phyloP scores from a whole-genome alignment of 2,329 filamentous ascomycete genomes.

The Graphilbum sp. region DNA sequence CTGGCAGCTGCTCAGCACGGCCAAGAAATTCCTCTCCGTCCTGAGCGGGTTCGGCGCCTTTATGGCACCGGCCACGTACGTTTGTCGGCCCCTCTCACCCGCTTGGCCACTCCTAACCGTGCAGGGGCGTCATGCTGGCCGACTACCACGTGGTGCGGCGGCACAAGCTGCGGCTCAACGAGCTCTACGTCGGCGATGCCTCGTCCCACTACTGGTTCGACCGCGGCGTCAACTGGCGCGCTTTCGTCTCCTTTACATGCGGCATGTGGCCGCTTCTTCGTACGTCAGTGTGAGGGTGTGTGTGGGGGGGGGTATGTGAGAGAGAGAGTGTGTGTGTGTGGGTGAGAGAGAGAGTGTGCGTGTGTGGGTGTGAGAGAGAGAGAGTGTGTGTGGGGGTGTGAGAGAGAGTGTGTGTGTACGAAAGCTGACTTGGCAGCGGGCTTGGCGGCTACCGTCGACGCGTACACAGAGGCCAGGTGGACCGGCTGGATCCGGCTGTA shows the following conservation, averaged over 20 bases:
- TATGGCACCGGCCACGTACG: conserved; percentile 22
- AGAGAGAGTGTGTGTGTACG: conserved; percentile 1
- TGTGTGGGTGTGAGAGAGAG: too few species aligned
- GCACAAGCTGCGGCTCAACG: conserved; percentile 21
- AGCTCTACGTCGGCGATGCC: conserved; percentile 22
- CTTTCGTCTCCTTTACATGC: conserved; percentile 13
- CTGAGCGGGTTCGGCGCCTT: conserved; percentile 21
- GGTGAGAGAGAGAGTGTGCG: too few species aligned
- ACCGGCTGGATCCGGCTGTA: conserved; percentile 20
- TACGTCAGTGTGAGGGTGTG: too few species aligned
- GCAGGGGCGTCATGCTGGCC: conserved; percentile 6
- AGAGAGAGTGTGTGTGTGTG: too few species aligned
- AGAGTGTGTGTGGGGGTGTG: too few species aligned
- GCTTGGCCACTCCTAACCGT: neutral
- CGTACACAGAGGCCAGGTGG: conserved; percentile 7
- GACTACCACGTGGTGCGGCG: conserved; percentile 15
- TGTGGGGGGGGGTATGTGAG: too few species aligned
- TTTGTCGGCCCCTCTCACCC: neutral
- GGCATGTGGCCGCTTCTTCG: conserved; percentile 15
- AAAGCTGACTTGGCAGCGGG: conserved; percentile 6
- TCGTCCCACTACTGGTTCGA: conserved; percentile 24
- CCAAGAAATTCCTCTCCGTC: conserved; percentile 13
- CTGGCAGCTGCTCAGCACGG: conserved; percentile 15
- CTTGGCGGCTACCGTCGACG: conserved; percentile 8
- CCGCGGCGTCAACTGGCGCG: conserved; percentile 23